Base-by-base conservation (phyloP, 331 rosid genomes). In the Quercus tomentella region DNA sequence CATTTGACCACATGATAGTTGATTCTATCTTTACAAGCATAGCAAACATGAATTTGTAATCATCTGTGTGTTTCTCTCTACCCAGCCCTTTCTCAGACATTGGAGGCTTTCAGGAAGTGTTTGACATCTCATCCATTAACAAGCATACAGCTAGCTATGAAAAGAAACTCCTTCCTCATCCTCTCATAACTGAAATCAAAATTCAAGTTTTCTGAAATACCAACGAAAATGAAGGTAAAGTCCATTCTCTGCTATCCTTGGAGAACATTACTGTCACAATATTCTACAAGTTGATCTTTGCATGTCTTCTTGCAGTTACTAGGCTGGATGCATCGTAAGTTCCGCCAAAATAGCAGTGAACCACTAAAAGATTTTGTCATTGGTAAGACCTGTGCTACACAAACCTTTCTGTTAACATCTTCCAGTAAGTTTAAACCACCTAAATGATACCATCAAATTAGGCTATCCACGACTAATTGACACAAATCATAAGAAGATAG, bases 261-360 rank as follows among this genome's bases (percentile, higher is more conserved):
- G 56, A 80, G 6, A 65, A 74, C 77, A 25, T 57, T 74, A 57
- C 75, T 56, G 69, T 23, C 9, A 26, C 72, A 43, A 51, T 63
- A 7, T n/a, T 81, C 33, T 71, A 26, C 78, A 75, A 80, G 73
- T 57, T 85, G 56, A 74, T 83, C 74, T 85, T 18, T 74, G 62
- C 79, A 31, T 83, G 56, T 86, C 63, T 84, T 84, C 79, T 54
- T 84, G 82, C 87, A 93, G 99, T 82, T 96, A 86, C 89, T 96
- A 62, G 97, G 92, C 30, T 96, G 99, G 98, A 96, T 96, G 98
- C 99, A 96, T 75, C 90, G 94, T 75, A 93, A 93, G 82, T 88
- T 96, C 83, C 94, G 94, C 65, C 99, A 96, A 74, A 96, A 89
- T 83, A 88, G 84, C 74, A 70, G 71, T 60, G 99, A 96, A 80